phyloP scores from a whole-genome alignment of 805 yeast species.

The Spathaspora sp. region DNA sequence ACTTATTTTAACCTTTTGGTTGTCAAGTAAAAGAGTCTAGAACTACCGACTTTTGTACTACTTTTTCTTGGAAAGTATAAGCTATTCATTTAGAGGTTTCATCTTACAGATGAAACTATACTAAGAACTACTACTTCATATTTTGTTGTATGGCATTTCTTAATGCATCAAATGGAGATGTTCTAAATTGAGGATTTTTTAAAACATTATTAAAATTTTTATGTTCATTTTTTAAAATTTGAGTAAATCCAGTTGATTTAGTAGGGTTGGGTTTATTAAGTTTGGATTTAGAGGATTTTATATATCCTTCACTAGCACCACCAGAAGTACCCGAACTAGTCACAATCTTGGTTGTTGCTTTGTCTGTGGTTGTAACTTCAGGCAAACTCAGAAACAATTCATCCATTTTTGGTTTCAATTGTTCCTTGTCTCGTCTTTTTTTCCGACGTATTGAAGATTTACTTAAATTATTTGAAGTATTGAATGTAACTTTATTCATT shows the following conservation, averaged over 20 bases:
- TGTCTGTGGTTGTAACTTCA: slow-evolving; percentile 4
- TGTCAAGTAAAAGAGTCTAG: too few species aligned
- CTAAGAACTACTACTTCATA: slow-evolving; percentile 6
- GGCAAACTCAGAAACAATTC: slow-evolving; percentile 55
- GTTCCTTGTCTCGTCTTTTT: slow-evolving; percentile 56
- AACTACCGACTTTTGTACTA: too few species aligned
- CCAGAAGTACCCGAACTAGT: slow-evolving; percentile 11
- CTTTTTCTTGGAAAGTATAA: too few species aligned
- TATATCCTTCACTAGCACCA: slow-evolving; percentile 11
- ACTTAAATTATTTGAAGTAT: slow-evolving; percentile 48
- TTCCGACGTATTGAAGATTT: slow-evolving; percentile 66
- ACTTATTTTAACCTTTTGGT: too few species aligned
- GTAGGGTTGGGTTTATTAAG: slow-evolving; percentile 51
- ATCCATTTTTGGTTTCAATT: slow-evolving; percentile 62
- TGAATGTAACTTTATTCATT: slow-evolving; percentile 24
- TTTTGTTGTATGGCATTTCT: slow-evolving; percentile 47
- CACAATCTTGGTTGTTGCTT: not conserved
- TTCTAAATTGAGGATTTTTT: slow-evolving; percentile 50
- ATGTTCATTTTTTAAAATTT: slow-evolving; percentile 55
- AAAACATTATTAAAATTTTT: slow-evolving; percentile 57
- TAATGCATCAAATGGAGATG: slow-evolving; percentile 62
- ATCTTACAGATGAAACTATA: too few species aligned
- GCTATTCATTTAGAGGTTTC: too few species aligned
- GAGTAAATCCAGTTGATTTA: slow-evolving; percentile 35
- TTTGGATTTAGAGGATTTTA: slow-evolving; percentile 19